Percentiles rank a stretch among this genome's conserved stretches.
phyloP scores from a whole-genome alignment of 177 flowering plant genomes.

The Vitis hybrid region DNA sequence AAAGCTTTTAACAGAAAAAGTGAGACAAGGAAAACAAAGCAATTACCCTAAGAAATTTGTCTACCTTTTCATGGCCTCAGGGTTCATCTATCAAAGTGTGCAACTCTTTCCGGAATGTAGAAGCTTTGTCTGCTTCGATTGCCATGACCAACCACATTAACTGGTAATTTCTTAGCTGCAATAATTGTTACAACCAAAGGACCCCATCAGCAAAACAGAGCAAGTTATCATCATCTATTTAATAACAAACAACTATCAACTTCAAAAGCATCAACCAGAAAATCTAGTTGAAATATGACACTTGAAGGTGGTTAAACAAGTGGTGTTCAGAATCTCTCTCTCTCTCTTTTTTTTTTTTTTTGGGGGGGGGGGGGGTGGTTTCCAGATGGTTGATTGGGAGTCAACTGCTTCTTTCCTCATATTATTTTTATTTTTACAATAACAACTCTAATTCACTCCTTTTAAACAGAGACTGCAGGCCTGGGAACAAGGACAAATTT shows the following conservation, averaged over 20 bases:
- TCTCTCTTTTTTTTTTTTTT: too few relatives aligned
- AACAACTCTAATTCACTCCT: too few relatives aligned
- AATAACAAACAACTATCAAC: neutral
- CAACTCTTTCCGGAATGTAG: slow-evolving; percentile 57
- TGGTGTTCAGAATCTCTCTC: too few relatives aligned
- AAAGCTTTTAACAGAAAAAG: neutral
- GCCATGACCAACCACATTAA: slow-evolving; percentile 70
- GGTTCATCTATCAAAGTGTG: slow-evolving; percentile 53
- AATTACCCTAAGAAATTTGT: neutral
- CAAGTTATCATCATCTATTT: neutral
- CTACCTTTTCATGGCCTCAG: slow-evolving; percentile 22
- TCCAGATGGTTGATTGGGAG: too few relatives aligned
- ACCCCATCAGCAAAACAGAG: neutral
- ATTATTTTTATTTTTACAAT: too few relatives aligned
- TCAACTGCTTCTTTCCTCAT: too few relatives aligned
- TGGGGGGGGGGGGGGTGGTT: too few relatives aligned
- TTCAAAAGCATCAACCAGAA: too few relatives aligned
- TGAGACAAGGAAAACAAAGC: neutral
- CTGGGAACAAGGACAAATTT: too few relatives aligned
- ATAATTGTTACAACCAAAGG: neutral
- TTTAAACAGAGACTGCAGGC: too few relatives aligned
- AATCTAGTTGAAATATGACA: too few relatives aligned
- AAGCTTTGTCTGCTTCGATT: slow-evolving; percentile 58
- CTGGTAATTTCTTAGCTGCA: slow-evolving; percentile 75
- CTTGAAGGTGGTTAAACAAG: too few relatives aligned